A percentile compares a stretch with the other conserved stretches of the same genome.
Evolutionary conservation across 306 rosid species (phyloP).

Genomic region (Boehmeria nivea): DNA sequence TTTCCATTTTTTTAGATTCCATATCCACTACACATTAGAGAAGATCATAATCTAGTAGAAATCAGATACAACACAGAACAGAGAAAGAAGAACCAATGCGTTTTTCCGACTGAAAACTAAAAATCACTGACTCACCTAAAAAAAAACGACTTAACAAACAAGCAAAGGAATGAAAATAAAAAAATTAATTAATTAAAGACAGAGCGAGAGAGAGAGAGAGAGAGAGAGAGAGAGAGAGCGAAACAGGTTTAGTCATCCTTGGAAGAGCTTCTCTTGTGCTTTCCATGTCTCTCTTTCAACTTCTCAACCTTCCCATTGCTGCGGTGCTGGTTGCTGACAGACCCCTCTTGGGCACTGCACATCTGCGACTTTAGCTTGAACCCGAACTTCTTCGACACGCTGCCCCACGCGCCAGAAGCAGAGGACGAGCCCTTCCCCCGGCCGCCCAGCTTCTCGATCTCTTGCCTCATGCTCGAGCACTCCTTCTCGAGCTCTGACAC

Average conservation of each 20-base stretch:
- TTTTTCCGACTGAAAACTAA: not conserved
- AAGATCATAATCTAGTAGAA: constrained; percentile 16
- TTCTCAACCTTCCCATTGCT: constrained; percentile 55
- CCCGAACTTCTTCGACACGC: constrained; percentile 77
- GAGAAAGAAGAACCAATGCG: constrained; percentile 3
- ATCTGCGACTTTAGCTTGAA: constrained; percentile 88
- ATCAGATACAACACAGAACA: constrained; percentile 20
- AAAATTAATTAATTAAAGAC: constrained; percentile 7
- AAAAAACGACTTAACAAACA: not conserved
- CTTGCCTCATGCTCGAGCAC: constrained; percentile 92
- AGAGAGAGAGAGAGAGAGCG: too few species aligned
- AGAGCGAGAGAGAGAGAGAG: constrained; percentile 17
- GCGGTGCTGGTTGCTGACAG: constrained; percentile 64
- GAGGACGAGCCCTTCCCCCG: constrained; percentile 52
- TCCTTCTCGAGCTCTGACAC: constrained; percentile 98
- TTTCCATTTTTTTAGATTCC: constrained; percentile 28
- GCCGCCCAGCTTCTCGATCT: constrained; percentile 78
- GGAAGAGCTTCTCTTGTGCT: constrained; percentile 48
- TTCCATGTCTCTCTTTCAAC: constrained; percentile 71
- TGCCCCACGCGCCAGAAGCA: constrained; percentile 55
- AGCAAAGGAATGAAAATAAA: constrained; percentile 3
- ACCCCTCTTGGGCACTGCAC: constrained; percentile 98
- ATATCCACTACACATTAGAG: constrained; percentile 28
- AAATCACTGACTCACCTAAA: constrained; percentile 1
- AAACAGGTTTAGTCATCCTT: constrained; percentile 41